Evolutionary conservation across 2,329 filamentous ascomycete genomes (phyloP).

Genomic region (Didymellaceae sp.): DNA sequence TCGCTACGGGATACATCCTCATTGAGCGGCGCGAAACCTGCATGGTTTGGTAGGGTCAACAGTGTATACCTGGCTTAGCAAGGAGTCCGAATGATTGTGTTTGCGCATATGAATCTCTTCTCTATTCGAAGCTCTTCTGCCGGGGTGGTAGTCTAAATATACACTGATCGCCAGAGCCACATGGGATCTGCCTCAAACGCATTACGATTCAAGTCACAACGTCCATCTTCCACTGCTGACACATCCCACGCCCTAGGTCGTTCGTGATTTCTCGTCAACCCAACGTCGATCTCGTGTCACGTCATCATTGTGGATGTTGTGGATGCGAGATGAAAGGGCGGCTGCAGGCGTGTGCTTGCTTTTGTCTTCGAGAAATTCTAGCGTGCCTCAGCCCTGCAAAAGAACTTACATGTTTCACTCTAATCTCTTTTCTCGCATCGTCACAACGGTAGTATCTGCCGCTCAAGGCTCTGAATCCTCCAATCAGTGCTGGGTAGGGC

Average conservation of each 20-base stretch:
- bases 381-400: conserved; percentile 21
- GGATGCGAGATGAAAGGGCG: conserved; percentile 7
- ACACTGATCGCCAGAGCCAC: conserved; percentile 10
- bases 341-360: conserved; percentile 7
- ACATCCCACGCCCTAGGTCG: conserved; percentile 1
- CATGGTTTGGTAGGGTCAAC: conserved; percentile 37
- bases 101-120: conserved; percentile 9
- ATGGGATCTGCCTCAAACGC: conserved; percentile 16
- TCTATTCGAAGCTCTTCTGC: conserved; percentile 5
- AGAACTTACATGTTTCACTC: conserved; percentile 13
- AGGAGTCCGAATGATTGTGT: conserved; percentile 11
- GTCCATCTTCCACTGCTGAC: conserved; percentile 8
- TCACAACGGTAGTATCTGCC: conserved; percentile 7
- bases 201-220: conserved; percentile 11
- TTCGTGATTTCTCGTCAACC: neutral
- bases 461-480: conserved; percentile 2
- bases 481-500: conserved; percentile 6
- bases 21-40: conserved; percentile 38
- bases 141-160: conserved; percentile 10
- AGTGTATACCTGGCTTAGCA: conserved; percentile 28
- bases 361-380: conserved; percentile 30
- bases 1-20: conserved; percentile 14
- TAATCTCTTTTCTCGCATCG: conserved; percentile 16
- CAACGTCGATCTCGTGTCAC: conserved; percentile 7
- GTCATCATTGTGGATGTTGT: conserved; percentile 7